phyloP scores from a whole-genome alignment of 352 stramenopile genomes.

The Globisporangium spinosum region DNA sequence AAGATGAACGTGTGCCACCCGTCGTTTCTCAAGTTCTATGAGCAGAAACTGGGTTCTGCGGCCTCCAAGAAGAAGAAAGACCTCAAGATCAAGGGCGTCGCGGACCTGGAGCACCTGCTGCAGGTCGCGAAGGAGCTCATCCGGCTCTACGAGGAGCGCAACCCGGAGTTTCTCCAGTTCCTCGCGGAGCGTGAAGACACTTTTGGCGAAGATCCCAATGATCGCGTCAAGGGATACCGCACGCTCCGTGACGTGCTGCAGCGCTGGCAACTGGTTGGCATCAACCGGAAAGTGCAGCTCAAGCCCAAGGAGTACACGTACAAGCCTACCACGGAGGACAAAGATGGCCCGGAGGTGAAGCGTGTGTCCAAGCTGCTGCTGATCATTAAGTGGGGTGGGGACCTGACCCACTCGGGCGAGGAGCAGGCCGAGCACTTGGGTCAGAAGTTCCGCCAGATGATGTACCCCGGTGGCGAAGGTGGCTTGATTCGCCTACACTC shows the following conservation, averaged over 20 bases:
- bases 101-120: constrained; percentile 74
- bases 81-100: constrained; percentile 85
- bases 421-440: constrained; percentile 96
- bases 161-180: constrained; percentile 60
- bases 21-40: constrained; percentile 86
- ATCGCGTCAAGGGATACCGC: constrained; percentile 79
- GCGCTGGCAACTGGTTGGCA: constrained; percentile 93
- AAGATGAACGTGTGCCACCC: constrained; percentile 93
- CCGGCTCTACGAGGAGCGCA: constrained; percentile 53
- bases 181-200: constrained; percentile 53
- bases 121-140: constrained; percentile 76
- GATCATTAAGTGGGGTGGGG: constrained; percentile 99
- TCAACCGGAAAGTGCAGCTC: constrained; percentile 98
- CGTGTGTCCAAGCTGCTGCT: constrained; percentile 90
- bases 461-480: constrained; percentile 91
- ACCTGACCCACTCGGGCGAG: constrained; percentile 96
- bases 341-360: constrained; percentile 22
- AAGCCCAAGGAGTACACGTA: constrained; percentile 70
- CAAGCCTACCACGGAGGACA: constrained; percentile 1
- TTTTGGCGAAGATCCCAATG: constrained; percentile 61
- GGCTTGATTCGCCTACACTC: constrained; percentile 98
- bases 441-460: constrained; percentile 83
- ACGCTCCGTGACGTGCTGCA: constrained; percentile 95
- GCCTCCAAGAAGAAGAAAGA: constrained; percentile 59
- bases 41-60: constrained; percentile 35